phyloP scores from a whole-genome alignment of 2,329 filamentous ascomycete genomes.

The Fusarium secorum region DNA sequence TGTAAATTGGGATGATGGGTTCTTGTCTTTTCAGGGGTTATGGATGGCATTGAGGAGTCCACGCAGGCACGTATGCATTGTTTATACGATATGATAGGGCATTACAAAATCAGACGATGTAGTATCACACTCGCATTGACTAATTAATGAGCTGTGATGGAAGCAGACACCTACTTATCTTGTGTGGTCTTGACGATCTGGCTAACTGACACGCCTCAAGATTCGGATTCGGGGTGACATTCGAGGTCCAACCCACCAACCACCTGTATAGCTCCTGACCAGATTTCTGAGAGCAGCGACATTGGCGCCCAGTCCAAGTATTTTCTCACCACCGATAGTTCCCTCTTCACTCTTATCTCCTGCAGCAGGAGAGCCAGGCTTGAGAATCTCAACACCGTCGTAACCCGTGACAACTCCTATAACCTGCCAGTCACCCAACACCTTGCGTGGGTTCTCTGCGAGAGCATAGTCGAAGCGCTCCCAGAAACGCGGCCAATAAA shows the following conservation, averaged over 20 bases:
- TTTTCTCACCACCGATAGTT: conserved; percentile 26
- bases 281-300: conserved; percentile 51
- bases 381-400: conserved; percentile 65
- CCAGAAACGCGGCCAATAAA: conserved; percentile 66
- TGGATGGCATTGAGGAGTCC: conserved; percentile 25
- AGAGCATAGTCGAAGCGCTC: conserved; percentile 69
- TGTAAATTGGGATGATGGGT: conserved; percentile 13
- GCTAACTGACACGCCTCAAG: conserved; percentile 46
- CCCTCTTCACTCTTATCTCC: conserved; percentile 11
- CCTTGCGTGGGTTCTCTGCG: conserved; percentile 58
- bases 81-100: conserved; percentile 27
- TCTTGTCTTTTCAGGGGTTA: conserved; percentile 14
- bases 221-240: conserved; percentile 66
- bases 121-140: conserved; percentile 1
- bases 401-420: conserved; percentile 66
- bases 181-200: not conserved
- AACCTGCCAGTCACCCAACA: conserved; percentile 63
- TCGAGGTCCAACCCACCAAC: conserved; percentile 71
- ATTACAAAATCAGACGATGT: conserved; percentile 23
- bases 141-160: not conserved
- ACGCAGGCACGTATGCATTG: conserved; percentile 27
- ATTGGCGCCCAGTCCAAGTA: conserved; percentile 56
- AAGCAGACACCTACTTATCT: not conserved
- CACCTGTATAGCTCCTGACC: conserved; percentile 59
- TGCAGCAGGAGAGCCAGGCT: conserved; percentile 50